Evolutionary conservation across 169 alveolate genomes (phyloP).

Genomic region (Plasmodium relictum): DNA sequence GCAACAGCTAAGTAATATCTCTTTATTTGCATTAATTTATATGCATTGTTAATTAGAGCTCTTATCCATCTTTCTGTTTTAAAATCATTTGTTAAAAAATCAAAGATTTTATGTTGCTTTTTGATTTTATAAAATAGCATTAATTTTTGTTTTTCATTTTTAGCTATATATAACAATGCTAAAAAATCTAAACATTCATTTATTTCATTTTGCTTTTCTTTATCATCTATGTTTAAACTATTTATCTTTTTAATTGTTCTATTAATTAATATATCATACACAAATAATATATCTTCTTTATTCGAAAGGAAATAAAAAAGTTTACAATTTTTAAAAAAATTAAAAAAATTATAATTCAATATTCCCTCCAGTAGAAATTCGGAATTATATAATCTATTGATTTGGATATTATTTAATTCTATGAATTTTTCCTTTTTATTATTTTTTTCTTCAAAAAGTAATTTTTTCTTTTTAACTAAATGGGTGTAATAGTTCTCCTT

Average conservation of each 20-base stretch:
- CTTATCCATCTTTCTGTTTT: slow-evolving; percentile 50
- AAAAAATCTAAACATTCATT: slow-evolving; percentile 72
- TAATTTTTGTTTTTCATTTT: slow-evolving; percentile 61
- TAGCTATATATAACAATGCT: slow-evolving; percentile 74
- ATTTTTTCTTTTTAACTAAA: neutral
- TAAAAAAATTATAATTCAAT: slow-evolving; percentile 21
- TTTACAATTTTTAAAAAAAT: slow-evolving; percentile 23
- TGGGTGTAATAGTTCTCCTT: neutral
- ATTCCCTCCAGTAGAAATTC: slow-evolving; percentile 5
- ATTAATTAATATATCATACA: slow-evolving; percentile 38
- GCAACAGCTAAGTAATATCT: slow-evolving; percentile 75
- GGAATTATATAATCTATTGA: neutral
- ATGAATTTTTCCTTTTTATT: neutral
- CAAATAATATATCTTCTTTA: slow-evolving; percentile 3
- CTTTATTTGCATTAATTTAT: slow-evolving; percentile 71
- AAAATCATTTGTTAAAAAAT: slow-evolving; percentile 57
- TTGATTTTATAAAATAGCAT: slow-evolving; percentile 68
- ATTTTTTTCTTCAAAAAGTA: neutral
- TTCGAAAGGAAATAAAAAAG: slow-evolving; percentile 17
- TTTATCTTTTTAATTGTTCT: slow-evolving; percentile 69
- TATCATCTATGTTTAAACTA: slow-evolving; percentile 53
- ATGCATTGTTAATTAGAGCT: slow-evolving; percentile 71
- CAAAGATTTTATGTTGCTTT: slow-evolving; percentile 58
- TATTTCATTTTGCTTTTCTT: slow-evolving; percentile 63
- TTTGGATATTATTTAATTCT: slow-evolving; percentile 21